phyloP scores from a whole-genome alignment of 352 stramenopile genomes.

The Blastocystis sp. region DNA sequence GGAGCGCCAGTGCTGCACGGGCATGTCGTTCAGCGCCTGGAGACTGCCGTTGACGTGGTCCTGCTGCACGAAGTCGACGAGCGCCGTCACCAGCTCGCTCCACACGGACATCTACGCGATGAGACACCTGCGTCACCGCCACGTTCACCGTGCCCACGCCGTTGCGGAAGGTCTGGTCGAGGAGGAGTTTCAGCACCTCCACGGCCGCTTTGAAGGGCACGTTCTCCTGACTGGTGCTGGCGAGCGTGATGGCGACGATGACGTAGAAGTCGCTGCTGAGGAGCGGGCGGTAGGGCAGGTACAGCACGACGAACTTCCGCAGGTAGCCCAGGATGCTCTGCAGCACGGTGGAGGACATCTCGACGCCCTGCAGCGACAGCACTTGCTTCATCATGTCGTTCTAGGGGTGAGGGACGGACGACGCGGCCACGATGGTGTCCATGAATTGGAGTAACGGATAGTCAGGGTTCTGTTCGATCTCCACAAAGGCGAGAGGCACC shows the following conservation, averaged over 20 bases:
- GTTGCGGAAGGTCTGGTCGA: conserved; percentile 4
- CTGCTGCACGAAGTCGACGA: conserved; percentile 1
- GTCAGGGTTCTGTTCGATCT: background rate
- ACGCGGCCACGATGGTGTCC: background rate
- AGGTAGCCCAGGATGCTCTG: conserved; percentile 43
- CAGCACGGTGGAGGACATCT: conserved; percentile 21
- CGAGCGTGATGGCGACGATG: conserved; percentile 39
- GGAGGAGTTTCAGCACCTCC: conserved; percentile 9
- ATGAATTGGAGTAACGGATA: conserved; percentile 40
- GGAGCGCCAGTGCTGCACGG: background rate
- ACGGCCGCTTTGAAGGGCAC: background rate
- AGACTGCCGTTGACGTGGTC: background rate
- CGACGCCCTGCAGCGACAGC: background rate
- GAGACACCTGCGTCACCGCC: background rate
- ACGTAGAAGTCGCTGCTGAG: conserved; percentile 37
- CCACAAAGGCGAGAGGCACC: conserved; percentile 25
- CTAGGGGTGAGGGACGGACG: background rate
- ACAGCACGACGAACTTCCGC: conserved; percentile 15
- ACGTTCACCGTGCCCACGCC: conserved; percentile 3
- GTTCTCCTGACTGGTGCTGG: background rate
- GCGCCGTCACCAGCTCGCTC: background rate
- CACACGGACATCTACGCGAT: conserved; percentile 7
- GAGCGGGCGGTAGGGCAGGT: conserved; percentile 16
- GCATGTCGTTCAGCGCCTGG: conserved; percentile 41
- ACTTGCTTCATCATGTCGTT: conserved; percentile 16